Percentiles rank a stretch among this genome's conserved stretches.
phyloP scores from a whole-genome alignment of 805 yeast species.

The Hanseniaspora mollemarum region DNA sequence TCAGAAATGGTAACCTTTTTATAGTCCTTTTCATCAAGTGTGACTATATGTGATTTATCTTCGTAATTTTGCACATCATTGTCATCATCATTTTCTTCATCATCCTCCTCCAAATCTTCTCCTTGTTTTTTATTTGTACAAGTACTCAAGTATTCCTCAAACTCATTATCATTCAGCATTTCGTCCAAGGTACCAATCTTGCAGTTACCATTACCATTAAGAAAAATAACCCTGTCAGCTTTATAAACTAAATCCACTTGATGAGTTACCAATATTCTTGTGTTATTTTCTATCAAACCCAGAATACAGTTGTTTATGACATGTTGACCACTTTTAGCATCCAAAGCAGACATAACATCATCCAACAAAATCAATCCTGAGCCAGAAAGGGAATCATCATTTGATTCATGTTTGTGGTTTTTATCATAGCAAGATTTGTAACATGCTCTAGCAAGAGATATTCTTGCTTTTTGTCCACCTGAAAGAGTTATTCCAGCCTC shows the following conservation, averaged over 20 bases:
- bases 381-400: not conserved
- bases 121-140: constrained; percentile 25
- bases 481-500: constrained; percentile 76
- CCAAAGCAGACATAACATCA: constrained; percentile 77
- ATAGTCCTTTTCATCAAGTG: constrained; percentile 10
- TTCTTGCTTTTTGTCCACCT: constrained; percentile 85
- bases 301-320: constrained; percentile 58
- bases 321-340: constrained; percentile 74
- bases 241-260: constrained; percentile 58
- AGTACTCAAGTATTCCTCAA: constrained; percentile 40
- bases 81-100: constrained; percentile 20
- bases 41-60: constrained; percentile 18
- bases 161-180: constrained; percentile 36
- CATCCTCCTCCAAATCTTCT: constrained; percentile 16
- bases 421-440: constrained; percentile 52
- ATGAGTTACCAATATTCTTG: constrained; percentile 74
- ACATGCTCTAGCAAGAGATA: constrained; percentile 67
- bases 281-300: constrained; percentile 45
- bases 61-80: constrained; percentile 21
- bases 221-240: constrained; percentile 59
- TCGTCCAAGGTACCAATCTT: constrained; percentile 52
- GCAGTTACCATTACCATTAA: constrained; percentile 52
- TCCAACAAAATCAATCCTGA: constrained; percentile 38
- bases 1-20: constrained; percentile 11
- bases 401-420: not conserved